Percentiles rank a stretch among this genome's conserved stretches.
Conservation (phyloP, 768 basidiomycete species). For the Collybia sp. region DNA sequence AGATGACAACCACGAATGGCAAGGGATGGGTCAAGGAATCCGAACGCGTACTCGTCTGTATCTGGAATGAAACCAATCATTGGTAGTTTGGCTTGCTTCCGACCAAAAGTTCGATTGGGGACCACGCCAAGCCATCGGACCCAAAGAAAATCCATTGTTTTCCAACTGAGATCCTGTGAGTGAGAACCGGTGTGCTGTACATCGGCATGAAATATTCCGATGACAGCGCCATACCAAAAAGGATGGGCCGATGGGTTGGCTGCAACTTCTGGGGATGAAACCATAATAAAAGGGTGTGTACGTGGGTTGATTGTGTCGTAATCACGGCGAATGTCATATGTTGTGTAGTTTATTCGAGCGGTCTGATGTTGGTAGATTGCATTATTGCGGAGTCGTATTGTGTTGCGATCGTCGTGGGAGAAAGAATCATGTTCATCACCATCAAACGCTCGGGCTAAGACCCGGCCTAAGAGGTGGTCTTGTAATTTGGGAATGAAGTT, state of each 20-base stretch:
- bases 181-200: constrained; percentile 14
- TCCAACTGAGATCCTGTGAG: neutral
- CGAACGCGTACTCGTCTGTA: constrained; percentile 18
- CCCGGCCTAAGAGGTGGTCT: constrained; percentile 26
- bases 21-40: constrained; percentile 23
- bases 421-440: constrained; percentile 22
- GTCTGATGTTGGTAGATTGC: constrained; percentile 19
- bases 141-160: constrained; percentile 28
- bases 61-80: constrained; percentile 21
- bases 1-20: constrained; percentile 23
- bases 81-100: constrained; percentile 13
- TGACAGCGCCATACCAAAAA: constrained; percentile 28
- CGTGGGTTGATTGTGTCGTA: constrained; percentile 37
- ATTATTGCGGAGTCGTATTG: constrained; percentile 13
- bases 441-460: constrained; percentile 17
- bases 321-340: constrained; percentile 34
- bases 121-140: constrained; percentile 31
- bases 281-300: constrained; percentile 30
- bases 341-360: constrained; percentile 35
- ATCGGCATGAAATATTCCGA: constrained; percentile 25
- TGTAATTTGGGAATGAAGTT: constrained; percentile 26
- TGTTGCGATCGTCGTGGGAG: constrained; percentile 14
- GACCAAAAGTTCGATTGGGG: constrained; percentile 10
- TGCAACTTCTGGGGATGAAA: constrained; percentile 14
- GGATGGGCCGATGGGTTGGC: constrained; percentile 16